Base-by-base conservation (phyloP, 2,329 filamentous ascomycete species). In the Arthroderma uncinatum region DNA sequence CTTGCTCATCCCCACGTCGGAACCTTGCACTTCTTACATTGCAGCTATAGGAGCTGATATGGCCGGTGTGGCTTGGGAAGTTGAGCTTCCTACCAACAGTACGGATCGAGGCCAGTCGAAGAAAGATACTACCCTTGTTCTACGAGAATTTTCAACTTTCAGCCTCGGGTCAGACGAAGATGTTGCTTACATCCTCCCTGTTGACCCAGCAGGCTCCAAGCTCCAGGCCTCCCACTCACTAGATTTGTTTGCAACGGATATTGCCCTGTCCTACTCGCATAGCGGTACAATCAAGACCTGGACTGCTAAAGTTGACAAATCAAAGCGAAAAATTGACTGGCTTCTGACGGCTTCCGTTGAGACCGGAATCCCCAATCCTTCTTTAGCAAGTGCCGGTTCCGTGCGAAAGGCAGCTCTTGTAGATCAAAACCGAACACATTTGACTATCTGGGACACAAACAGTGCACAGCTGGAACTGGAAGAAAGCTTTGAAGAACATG, bases 361-460 rank as follows among this genome's bases (percentile, higher is more conserved):
- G 62, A 95, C 91, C 1, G 83, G 85, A 1, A 78, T 95, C 16
- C 69, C 72, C 0, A 80, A 86, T 28, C 87, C 87, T 23, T 84
- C 87, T 0, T 78, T 95, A 28, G 88, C 87, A 9, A 94, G 89
- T 66, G 90, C 87, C 12, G 94, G 87, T 63, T 91, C 86, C 7
- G 85, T 91, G 65, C 86, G 91, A 61, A 95, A 94, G 69, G 87
- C 88, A 23, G 90, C 90, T 2, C 73, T 96, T 19, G 88, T 94
- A 34, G 86, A 94, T 67, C 77, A 81, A 2, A 77, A 79, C 12
- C 82, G 85, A 61, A 89, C 85, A 0, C 82, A 84, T 40, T 74
- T 96, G 53, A 94, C 88, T 0, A 95, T 96, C 53, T 96, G 91
- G 92, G 91, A 95, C 66, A 87, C 89, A 9, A 82, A 85, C 61